These are phyloP conservation scores for Euphorbia corollata DNA, from an alignment of 441 rosid genomes.

Conservation along the genomic window DNA sequence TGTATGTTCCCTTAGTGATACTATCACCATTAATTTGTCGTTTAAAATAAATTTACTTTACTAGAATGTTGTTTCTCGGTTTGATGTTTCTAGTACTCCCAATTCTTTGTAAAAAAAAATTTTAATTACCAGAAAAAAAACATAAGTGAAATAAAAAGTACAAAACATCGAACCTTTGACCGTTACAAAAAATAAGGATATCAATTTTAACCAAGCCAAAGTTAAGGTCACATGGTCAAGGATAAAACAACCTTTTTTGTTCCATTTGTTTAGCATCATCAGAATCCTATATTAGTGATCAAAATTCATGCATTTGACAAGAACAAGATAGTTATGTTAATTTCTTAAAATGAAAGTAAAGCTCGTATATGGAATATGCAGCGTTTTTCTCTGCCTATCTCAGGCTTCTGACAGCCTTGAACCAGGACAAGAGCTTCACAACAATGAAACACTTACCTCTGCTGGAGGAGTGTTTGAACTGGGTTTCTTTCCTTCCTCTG, in stretches of 20 bases:
- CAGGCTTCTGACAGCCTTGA: conserved; percentile 1
- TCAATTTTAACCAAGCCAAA: not conserved
- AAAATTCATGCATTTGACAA: not conserved
- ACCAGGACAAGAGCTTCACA: conserved; percentile 5
- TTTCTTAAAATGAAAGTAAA: not conserved
- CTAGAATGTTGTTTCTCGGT: not conserved
- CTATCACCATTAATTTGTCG: not conserved
- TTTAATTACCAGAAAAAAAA: not conserved
- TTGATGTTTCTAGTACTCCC: not conserved
- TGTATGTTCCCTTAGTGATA: too few species aligned
- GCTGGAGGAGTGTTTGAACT: conserved; percentile 8
- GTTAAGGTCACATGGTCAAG: not conserved
- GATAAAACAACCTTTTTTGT: not conserved
- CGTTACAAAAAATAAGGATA: not conserved
- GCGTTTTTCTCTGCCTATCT: not conserved
- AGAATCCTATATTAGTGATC: not conserved
- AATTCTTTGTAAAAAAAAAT: not conserved
- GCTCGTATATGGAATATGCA: not conserved
- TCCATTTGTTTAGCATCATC: not conserved
- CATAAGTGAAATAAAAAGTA: too few species aligned
- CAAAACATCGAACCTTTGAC: not conserved
- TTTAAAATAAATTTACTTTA: too few species aligned
- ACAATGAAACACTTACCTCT: conserved; percentile 6
- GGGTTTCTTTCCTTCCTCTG: conserved; percentile 4
- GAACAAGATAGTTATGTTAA: not conserved